Base-by-base conservation (phyloP, 2,329 filamentous ascomycete species). In the Alternaria triticimaculans region DNA sequence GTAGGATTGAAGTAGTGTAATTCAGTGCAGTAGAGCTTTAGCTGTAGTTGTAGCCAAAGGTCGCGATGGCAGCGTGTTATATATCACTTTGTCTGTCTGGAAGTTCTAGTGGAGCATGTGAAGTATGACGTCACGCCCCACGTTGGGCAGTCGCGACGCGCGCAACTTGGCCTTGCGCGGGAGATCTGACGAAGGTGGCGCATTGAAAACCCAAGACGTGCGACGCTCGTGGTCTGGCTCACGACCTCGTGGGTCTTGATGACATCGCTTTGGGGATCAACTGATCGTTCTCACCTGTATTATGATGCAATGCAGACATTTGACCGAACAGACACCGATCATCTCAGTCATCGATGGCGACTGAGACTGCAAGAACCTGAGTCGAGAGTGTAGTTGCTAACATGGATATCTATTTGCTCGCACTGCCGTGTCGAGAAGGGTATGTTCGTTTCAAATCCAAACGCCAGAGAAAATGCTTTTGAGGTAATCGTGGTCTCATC, bases 111-210 rank as follows among this genome's bases (percentile, higher is more conserved):
- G 23, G 37, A 25, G 30, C 63, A 64, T 64, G 56, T 66, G 60
- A 51, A 57, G 30, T 46, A 66, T 66, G 63, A 66, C 63, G 61
- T 66, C 60, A 64, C 18, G 21, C 45, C 55, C 62, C 63, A 66
- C 46, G 33, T 59, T 26, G 37, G 26, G 45, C 37, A 41, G n/a
- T 21, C 30, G 41, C 51, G 44, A 62, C 46, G 55, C 57, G 53
- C 43, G 41, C 53, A 58, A 37, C 23, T 23, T 51, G 33, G 49
- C 61, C 43, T 18, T 60, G 51, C 57, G 51, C 61, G 41, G 26
- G 49, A 49, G 37, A 55, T 41, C 49, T 61, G 62, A 66, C 58
- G 64, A 57, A 43, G 28, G 62, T 66, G 62, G 64, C 64, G 62
- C 23, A 15, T 26, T 12, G 11, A 21, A n/a, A 20, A 25, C 6